These are phyloP conservation scores for Backusella tuberculispora DNA, from an alignment of 192 early-diverging fungal species.

Conservation along the genomic window DNA sequence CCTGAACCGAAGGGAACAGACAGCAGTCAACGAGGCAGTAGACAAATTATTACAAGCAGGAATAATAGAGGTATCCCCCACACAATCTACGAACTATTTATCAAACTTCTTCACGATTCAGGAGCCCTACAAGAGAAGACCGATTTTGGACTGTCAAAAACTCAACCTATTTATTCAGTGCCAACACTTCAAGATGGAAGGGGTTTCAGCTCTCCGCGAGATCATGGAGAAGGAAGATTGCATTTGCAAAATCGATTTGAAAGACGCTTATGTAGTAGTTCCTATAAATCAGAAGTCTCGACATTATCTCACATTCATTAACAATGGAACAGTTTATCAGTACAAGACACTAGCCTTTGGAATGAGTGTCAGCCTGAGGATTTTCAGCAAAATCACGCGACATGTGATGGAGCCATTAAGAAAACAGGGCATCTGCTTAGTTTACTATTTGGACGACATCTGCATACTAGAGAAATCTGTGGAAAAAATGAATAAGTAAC, in stretches of 20 bases:
- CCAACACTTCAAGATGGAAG: constrained; percentile 29
- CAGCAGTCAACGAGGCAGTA: no score
- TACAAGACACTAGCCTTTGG: constrained; percentile 15
- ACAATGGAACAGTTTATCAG: not conserved
- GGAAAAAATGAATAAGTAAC: no score
- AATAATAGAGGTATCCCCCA: no score
- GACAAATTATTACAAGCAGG: no score
- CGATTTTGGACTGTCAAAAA: no score
- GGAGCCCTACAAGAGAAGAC: no score
- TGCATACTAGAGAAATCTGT: no score
- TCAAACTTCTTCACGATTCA: no score
- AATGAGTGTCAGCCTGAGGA: not conserved
- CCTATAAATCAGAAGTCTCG: not conserved
- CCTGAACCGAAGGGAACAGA: no score
- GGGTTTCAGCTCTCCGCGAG: not conserved
- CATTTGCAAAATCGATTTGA: constrained; percentile 16
- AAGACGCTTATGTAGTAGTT: constrained; percentile 16
- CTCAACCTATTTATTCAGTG: no score
- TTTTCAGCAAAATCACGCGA: constrained; percentile 17
- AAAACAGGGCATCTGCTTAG: not conserved
- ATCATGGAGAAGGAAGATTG: constrained; percentile 9
- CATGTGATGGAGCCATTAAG: constrained; percentile 9
- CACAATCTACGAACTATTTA: no score
- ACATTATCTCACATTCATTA: not conserved
- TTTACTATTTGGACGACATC: no score